Evolutionary conservation across 441 rosid species (phyloP), one percentile per base, ranked within the genome.

Genomic region (Erysimum cheiri): DNA sequence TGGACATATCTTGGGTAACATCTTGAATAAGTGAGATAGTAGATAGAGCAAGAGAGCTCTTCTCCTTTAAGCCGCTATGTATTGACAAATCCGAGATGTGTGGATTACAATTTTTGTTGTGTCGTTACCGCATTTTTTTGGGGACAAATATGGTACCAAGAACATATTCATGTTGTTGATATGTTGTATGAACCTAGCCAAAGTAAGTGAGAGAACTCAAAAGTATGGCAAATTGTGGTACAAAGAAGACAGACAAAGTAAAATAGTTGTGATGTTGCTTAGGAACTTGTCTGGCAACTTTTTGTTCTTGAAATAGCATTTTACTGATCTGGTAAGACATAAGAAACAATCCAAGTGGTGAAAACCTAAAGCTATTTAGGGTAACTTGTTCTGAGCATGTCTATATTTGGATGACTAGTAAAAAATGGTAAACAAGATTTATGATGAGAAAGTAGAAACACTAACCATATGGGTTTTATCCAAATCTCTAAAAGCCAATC

Each of bases 381-480:
- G 67, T 12, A 13, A 58, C 10, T 15, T 60, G 60, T 49, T 56
- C 24, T 8, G 32, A 8, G 14, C 8, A 8, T 26, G 39, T 56
- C 44, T 62, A 26, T 53, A 28, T 24, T 54, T 55, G 8, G 70
- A 55, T 32, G 17, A 40, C 3, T 10, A 54, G 29, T 22, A 3
- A n/a, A 37, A 60, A 40, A 13, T 43, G 44, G 26, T 71, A 33
- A 43, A 24, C 19, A 1, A 52, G 13, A 54, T 12, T 14, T 33
- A 39, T 39, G 52, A 61, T 41, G 41, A 64, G 6, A 64, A 64
- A 10, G 44, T 26, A 47, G 60, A 64, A 36, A 39, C 24, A 71
- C 40, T 4, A 10, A 61, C 17, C 12, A 31, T 29, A 28, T 6
- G 59, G 52, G 65, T 39, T 43, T 66, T 60, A 63, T 63, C 75